Evolutionary conservation across 2,329 filamentous ascomycete genomes (phyloP).

Genomic region (Fusarium palustre): DNA sequence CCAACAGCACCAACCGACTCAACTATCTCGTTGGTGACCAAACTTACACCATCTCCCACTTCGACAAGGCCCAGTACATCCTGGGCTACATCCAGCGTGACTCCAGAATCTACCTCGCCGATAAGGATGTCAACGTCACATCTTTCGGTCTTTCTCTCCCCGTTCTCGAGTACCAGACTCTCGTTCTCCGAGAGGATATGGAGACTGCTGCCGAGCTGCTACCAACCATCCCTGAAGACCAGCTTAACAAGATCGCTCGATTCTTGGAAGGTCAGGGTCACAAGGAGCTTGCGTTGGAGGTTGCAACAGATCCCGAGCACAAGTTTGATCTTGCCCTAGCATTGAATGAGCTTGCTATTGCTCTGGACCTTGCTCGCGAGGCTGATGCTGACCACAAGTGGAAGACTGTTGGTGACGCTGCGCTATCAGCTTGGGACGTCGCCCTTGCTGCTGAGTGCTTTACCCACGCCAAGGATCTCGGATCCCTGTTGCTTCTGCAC

Average conservation of each 20-base stretch:
- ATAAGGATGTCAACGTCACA: conserved; percentile 93
- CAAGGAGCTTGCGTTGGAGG: conserved; percentile 93
- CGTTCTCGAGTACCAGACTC: conserved; percentile 95
- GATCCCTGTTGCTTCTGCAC: conserved; percentile 88
- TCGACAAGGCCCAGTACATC: conserved; percentile 94
- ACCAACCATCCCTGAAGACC: conserved; percentile 84
- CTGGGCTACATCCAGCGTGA: conserved; percentile 96
- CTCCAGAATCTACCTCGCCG: conserved; percentile 92
- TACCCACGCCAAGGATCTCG: conserved; percentile 87
- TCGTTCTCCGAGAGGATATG: conserved; percentile 93
- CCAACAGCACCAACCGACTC: conserved; percentile 93
- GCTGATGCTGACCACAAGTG: conserved; percentile 96
- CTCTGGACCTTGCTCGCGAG: conserved; percentile 83
- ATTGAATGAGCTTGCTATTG: conserved; percentile 85
- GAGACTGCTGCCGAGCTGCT: conserved; percentile 90
- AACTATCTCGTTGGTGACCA: conserved; percentile 99
- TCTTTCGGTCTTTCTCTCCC: conserved; percentile 92
- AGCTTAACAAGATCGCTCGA: conserved; percentile 97
- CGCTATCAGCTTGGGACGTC: conserved; percentile 87
- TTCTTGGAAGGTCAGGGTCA: conserved; percentile 98
- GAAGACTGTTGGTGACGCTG: conserved; percentile 96
- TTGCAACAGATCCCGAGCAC: conserved; percentile 94
- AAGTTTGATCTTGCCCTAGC: conserved; percentile 92
- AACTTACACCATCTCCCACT: conserved; percentile 97
- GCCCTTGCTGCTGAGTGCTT: conserved; percentile 93